Evolutionary conservation across 345 rosid genomes (phyloP).

Genomic region (Carallia brachiata): DNA sequence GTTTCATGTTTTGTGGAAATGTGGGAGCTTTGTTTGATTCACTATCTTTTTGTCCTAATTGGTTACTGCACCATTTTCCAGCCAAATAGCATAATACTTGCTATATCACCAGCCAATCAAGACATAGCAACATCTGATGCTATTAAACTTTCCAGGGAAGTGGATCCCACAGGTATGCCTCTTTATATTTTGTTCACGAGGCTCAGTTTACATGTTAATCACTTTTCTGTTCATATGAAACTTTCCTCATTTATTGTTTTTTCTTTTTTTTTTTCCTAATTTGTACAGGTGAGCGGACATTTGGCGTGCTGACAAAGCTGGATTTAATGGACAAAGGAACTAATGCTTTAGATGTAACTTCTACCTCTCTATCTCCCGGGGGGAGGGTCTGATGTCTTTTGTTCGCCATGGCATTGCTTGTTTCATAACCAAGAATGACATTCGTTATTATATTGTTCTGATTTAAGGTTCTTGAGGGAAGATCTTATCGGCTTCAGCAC

Average conservation of each 20-base stretch:
- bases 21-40: background rate
- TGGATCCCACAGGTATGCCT: slow-evolving; percentile 75
- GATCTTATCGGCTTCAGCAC: slow-evolving; percentile 74
- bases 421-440: background rate
- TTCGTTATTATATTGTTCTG: slow-evolving; percentile 5
- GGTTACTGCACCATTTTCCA: slow-evolving; percentile 27
- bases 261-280: background rate
- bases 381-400: background rate
- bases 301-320: slow-evolving; percentile 96
- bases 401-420: background rate
- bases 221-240: background rate
- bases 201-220: background rate
- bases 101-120: slow-evolving; percentile 97
- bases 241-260: slow-evolving; percentile 1
- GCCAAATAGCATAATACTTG: slow-evolving; percentile 89
- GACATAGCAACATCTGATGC: slow-evolving; percentile 98
- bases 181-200: slow-evolving; percentile 6
- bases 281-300: slow-evolving; percentile 77
- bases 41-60: slow-evolving; percentile 3
- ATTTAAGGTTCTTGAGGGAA: slow-evolving; percentile 86
- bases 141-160: slow-evolving; percentile 82
- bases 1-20: background rate
- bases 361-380: slow-evolving; percentile 8
- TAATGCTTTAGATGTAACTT: slow-evolving; percentile 77
- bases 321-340: slow-evolving; percentile 99